Conservation (phyloP, 192 early-diverging fungal species). For the Linnemannia exigua region DNA sequence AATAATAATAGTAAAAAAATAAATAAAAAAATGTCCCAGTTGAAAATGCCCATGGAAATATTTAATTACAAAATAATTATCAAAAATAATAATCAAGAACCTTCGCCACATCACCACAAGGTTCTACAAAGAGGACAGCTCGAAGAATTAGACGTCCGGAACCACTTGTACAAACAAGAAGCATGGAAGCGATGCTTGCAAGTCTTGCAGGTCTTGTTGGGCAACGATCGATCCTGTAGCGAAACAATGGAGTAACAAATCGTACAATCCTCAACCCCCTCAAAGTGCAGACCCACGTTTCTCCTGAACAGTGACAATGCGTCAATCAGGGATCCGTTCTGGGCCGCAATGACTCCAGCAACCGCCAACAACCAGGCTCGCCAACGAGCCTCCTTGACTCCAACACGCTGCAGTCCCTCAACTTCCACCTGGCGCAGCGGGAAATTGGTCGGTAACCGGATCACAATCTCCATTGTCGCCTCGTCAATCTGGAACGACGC, state of each 20-base stretch:
- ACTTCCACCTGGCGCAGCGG: constrained; percentile 83
- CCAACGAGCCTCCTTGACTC: constrained; percentile 74
- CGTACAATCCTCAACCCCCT: constrained; percentile 97
- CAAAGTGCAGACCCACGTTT: constrained; percentile 94
- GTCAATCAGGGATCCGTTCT: constrained; percentile 87
- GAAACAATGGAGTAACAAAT: constrained; percentile 99
- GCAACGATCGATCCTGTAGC: constrained; percentile 86
- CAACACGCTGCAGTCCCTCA: constrained; percentile 72
- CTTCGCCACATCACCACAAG: constrained; percentile 58
- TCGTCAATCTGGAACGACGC: constrained; percentile 86
- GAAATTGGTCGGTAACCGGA: constrained; percentile 77
- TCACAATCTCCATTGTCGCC: constrained; percentile 78
- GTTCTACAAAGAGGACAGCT: constrained; percentile 73
- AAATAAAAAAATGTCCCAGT: too few relatives aligned
- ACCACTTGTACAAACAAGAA: constrained; percentile 93
- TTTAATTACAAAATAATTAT: not conserved
- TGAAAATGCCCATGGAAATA: not conserved
- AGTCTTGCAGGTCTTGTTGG: constrained; percentile 90
- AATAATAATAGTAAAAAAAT: too few relatives aligned
- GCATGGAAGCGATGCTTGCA: constrained; percentile 97
- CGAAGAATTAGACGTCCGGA: constrained; percentile 70
- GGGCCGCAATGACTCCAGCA: constrained; percentile 69
- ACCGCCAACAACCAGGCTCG: constrained; percentile 65
- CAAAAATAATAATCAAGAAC: too few relatives aligned
- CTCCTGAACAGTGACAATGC: constrained; percentile 83